These are phyloP conservation scores for Candida awuae DNA, from an alignment of 805 yeast species.

Conservation along the genomic window DNA sequence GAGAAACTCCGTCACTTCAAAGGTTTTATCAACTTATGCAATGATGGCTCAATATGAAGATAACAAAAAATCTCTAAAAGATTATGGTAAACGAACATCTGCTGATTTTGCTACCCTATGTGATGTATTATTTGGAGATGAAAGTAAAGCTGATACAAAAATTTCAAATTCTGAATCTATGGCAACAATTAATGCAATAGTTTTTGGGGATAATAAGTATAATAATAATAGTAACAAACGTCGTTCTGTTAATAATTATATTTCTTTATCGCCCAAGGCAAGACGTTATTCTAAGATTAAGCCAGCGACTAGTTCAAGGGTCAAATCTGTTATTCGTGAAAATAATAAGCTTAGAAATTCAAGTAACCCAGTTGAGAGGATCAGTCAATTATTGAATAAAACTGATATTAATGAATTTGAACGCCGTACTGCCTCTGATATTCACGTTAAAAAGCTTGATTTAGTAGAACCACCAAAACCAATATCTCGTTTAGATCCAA, in stretches of 20 bases:
- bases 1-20: constrained; percentile 66
- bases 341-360: constrained; percentile 16
- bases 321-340: constrained; percentile 2
- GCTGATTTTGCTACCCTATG: constrained; percentile 72
- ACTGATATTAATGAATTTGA: constrained; percentile 39
- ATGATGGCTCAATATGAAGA: constrained; percentile 45
- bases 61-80: constrained; percentile 63
- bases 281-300: background rate
- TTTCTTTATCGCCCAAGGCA: constrained; percentile 3
- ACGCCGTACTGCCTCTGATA: constrained; percentile 37
- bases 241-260: constrained; percentile 8
- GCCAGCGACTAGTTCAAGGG: constrained; percentile 1
- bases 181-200: constrained; percentile 43
- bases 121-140: constrained; percentile 70
- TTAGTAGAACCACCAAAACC: constrained; percentile 43
- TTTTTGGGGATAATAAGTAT: constrained; percentile 25
- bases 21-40: constrained; percentile 64
- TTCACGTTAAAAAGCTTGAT: constrained; percentile 24
- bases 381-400: constrained; percentile 34
- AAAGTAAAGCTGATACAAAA: constrained; percentile 28
- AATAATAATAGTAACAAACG: constrained; percentile 12
- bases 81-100: constrained; percentile 67
- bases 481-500: constrained; percentile 48
- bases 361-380: constrained; percentile 27
- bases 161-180: constrained; percentile 35